These are phyloP conservation scores for Lanmaoa pseudosensibilis DNA, from an alignment of 768 basidiomycete genomes.

Conservation along the genomic window DNA sequence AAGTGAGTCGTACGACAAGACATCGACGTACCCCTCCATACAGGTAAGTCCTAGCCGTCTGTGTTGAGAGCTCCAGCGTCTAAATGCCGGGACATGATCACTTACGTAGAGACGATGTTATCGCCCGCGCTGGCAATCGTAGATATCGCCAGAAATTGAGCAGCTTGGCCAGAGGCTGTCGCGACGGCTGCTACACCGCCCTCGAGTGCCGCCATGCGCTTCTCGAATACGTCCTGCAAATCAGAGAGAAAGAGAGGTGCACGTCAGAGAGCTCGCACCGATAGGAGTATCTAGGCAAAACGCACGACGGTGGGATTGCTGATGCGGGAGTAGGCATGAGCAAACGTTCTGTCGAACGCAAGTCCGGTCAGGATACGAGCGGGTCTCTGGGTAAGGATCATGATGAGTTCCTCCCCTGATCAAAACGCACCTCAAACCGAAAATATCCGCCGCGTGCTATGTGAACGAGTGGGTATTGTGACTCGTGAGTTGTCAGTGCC, in stretches of 20 bases:
- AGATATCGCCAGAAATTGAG: conserved; percentile 71
- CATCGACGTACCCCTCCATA: conserved; percentile 18
- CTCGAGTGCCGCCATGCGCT: conserved; percentile 78
- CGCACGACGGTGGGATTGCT: conserved; percentile 24
- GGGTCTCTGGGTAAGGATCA: neutral
- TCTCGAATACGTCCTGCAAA: conserved; percentile 71
- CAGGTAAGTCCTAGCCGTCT: conserved; percentile 13
- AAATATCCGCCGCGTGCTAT: conserved; percentile 17
- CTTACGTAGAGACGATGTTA: conserved; percentile 74
- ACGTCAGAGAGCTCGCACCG: neutral
- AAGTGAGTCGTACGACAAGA: neutral
- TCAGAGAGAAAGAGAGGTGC: neutral
- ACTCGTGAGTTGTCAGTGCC: no score
- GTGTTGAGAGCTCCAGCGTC: neutral
- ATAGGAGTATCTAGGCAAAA: neutral
- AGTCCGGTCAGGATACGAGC: neutral
- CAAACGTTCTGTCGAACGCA: conserved; percentile 1
- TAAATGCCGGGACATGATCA: conserved; percentile 38
- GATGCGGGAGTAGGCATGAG: conserved; percentile 18
- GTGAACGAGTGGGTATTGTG: neutral
- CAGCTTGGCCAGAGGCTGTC: conserved; percentile 70
- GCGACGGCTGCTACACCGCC: conserved; percentile 77
- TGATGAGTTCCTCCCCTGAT: no score
- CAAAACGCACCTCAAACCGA: conserved; percentile 10
- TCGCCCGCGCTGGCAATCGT: conserved; percentile 65